A percentile compares a stretch with the other conserved stretches of the same genome.
Evolutionary conservation across 2,329 filamentous ascomycete genomes (phyloP).

Genomic region (Penicillium olsonii): DNA sequence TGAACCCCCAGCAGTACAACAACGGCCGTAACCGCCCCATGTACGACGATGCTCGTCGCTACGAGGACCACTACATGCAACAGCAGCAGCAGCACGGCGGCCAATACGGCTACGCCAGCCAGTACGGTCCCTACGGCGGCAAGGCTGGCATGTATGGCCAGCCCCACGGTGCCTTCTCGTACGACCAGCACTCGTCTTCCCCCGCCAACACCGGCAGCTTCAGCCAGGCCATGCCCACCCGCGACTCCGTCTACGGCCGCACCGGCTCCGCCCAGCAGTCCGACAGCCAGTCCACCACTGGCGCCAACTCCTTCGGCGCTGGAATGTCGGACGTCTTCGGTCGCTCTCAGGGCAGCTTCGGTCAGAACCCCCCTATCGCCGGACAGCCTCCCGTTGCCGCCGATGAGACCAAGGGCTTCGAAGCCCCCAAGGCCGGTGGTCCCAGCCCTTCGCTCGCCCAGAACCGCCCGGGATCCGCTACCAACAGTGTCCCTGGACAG

Average conservation of each 20-base stretch:
- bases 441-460: constrained; percentile 64
- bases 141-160: constrained; percentile 65
- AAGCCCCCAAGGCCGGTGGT: constrained; percentile 57
- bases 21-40: constrained; percentile 51
- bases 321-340: constrained; percentile 62
- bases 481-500: constrained; percentile 59
- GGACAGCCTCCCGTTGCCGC: constrained; percentile 49
- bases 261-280: constrained; percentile 59
- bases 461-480: constrained; percentile 64
- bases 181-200: constrained; percentile 66
- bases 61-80: constrained; percentile 46
- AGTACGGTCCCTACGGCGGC: constrained; percentile 55
- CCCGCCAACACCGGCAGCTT: constrained; percentile 59
- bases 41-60: constrained; percentile 52
- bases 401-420: constrained; percentile 62
- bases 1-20: constrained; percentile 48
- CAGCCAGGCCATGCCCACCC: constrained; percentile 46
- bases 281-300: constrained; percentile 54
- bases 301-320: constrained; percentile 50
- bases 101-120: constrained; percentile 58
- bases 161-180: constrained; percentile 57
- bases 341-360: constrained; percentile 59
- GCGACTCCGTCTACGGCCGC: constrained; percentile 62
- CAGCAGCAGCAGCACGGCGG: constrained; percentile 35
- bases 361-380: constrained; percentile 54